A percentile compares a stretch with the other conserved stretches of the same genome.
phyloP scores from a whole-genome alignment of 2,329 filamentous ascomycete species.

The Lachnum nothofagi region DNA sequence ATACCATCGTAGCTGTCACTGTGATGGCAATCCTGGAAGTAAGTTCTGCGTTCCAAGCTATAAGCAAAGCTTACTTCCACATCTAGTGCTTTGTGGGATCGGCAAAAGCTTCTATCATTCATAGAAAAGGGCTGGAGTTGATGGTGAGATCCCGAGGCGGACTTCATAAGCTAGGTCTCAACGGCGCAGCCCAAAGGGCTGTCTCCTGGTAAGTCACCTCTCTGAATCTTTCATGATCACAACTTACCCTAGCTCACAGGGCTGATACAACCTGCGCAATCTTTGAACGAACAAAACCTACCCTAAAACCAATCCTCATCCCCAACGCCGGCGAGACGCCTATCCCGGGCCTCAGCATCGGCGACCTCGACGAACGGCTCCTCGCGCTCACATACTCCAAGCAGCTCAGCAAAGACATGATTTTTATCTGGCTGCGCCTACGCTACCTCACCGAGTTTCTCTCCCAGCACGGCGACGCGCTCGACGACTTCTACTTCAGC shows the following conservation, averaged over 20 bases:
- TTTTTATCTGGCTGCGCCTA: slow-evolving; percentile 13
- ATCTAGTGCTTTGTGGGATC: slow-evolving; percentile 5
- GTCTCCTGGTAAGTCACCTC: slow-evolving; percentile 7
- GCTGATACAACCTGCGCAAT: slow-evolving; percentile 9
- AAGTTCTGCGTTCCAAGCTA: neutral
- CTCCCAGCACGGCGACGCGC: neutral
- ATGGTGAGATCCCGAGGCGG: slow-evolving; percentile 9
- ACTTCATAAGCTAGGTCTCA: slow-evolving; percentile 6
- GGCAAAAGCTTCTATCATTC: slow-evolving; percentile 3
- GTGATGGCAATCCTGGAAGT: slow-evolving; percentile 14
- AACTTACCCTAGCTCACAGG: neutral
- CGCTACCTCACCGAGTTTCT: slow-evolving; percentile 8
- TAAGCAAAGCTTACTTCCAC: neutral
- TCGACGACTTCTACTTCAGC: slow-evolving; percentile 9
- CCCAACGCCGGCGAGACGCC: slow-evolving; percentile 7
- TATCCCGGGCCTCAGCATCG: neutral
- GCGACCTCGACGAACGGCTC: slow-evolving; percentile 3
- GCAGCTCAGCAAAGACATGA: neutral
- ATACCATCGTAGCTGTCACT: slow-evolving; percentile 8
- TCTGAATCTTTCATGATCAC: neutral
- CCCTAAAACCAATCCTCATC: slow-evolving; percentile 3
- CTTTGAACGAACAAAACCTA: slow-evolving; percentile 2
- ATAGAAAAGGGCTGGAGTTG: slow-evolving; percentile 8
- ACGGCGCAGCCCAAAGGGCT: slow-evolving; percentile 4
- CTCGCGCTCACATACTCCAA: neutral